Percentiles rank a stretch among this genome's conserved stretches.
Conservation (phyloP, 768 basidiomycete species). For the Podaxis rugospora region DNA sequence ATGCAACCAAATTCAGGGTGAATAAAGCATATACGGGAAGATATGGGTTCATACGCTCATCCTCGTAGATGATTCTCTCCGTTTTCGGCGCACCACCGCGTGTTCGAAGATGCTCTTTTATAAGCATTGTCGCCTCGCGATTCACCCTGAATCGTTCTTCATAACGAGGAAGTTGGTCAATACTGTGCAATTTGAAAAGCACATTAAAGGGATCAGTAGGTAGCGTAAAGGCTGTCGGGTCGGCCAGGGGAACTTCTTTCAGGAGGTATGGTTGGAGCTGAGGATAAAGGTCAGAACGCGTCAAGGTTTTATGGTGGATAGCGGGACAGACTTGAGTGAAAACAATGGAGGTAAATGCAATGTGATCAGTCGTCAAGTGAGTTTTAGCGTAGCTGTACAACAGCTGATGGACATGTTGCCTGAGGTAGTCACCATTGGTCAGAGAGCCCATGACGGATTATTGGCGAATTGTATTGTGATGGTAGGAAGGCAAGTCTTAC, state of each 20-base stretch:
- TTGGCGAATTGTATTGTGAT: not conserved
- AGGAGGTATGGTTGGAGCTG: conserved; percentile 5
- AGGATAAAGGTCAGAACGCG: not conserved
- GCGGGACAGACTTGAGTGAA: not conserved
- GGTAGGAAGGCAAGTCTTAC: not conserved
- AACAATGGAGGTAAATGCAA: not conserved
- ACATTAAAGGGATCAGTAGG: conserved; percentile 9
- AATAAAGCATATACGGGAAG: not conserved
- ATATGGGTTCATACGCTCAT: conserved; percentile 25
- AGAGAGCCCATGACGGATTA: not conserved
- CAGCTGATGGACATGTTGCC: conserved; percentile 5
- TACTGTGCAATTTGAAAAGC: conserved; percentile 1
- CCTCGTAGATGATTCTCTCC: conserved; percentile 32
- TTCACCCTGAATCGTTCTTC: conserved; percentile 4
- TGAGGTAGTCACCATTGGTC: not conserved
- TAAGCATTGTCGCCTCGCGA: not conserved
- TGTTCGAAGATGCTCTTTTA: conserved; percentile 15
- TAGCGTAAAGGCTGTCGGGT: not conserved
- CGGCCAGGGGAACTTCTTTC: conserved; percentile 2
- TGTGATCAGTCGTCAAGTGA: conserved; percentile 8
- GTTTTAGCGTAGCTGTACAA: conserved; percentile 9
- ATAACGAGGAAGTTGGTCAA: conserved; percentile 1
- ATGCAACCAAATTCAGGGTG: not conserved
- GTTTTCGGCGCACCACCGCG: conserved; percentile 25
- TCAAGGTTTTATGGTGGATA: not conserved